These are phyloP conservation scores for Obelidium mucronatum DNA, from an alignment of 192 early-diverging fungal species.

Conservation along the genomic window DNA sequence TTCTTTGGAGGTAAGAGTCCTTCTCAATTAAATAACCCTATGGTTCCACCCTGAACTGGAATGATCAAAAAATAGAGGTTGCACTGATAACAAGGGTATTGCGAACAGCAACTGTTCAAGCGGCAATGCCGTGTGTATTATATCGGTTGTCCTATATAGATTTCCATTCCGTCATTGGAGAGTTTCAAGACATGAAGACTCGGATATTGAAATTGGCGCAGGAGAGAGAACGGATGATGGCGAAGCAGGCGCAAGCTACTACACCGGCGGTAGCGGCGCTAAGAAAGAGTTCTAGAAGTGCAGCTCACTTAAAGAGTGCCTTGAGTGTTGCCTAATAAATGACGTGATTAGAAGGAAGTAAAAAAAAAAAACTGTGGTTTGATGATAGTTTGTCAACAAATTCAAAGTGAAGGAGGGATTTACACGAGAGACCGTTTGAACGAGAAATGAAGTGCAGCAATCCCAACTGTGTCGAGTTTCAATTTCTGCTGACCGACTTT, in stretches of 20 bases:
- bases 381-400: too few relatives aligned
- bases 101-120: slow-evolving; percentile 8
- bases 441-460: too few relatives aligned
- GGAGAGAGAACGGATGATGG: slow-evolving; percentile 14
- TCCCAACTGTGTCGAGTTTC: too few relatives aligned
- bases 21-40: not conserved
- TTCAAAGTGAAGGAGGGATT: not conserved
- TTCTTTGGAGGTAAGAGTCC: slow-evolving; percentile 36
- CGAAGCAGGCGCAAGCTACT: too few relatives aligned
- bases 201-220: slow-evolving; percentile 1
- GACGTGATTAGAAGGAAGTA: too few relatives aligned
- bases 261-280: too few relatives aligned
- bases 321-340: too few relatives aligned
- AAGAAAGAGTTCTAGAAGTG: too few relatives aligned
- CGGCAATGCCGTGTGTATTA: slow-evolving; percentile 7
- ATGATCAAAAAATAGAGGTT: not conserved
- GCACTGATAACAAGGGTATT: not conserved
- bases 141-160: slow-evolving; percentile 13
- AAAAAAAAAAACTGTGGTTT: too few relatives aligned
- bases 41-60: not conserved
- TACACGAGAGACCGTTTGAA: too few relatives aligned
- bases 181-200: slow-evolving; percentile 17
- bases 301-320: too few relatives aligned
- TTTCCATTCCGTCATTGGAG: slow-evolving; percentile 10
- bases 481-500: not conserved